A percentile compares a stretch with the other conserved stretches of the same genome.
Conservation (phyloP, 306 rosid species). For the Spatholobus suberectus region DNA sequence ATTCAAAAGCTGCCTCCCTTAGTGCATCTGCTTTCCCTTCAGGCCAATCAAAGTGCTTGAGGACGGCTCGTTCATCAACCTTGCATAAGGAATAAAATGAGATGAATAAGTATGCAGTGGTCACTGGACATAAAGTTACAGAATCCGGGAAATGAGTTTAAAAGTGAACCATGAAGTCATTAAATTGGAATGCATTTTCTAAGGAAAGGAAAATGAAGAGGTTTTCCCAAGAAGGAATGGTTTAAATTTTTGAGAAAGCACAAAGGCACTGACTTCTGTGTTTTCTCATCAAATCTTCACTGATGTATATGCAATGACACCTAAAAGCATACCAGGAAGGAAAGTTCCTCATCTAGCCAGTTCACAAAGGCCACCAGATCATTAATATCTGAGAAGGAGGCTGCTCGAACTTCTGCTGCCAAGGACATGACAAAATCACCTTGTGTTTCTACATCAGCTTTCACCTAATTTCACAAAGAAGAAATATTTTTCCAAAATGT, state of each 20-base stretch:
- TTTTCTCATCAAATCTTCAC: not conserved
- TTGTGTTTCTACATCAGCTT: constrained; percentile 97
- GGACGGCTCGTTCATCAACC: constrained; percentile 99
- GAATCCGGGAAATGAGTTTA: not conserved
- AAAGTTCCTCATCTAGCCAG: constrained; percentile 95
- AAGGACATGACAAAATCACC: constrained; percentile 92
- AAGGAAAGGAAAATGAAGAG: not conserved
- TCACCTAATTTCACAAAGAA: constrained; percentile 50
- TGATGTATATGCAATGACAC: constrained; percentile 5
- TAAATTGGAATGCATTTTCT: not conserved
- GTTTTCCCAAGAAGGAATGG: not conserved
- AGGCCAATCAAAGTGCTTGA: constrained; percentile 99
- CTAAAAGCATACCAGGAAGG: constrained; percentile 49
- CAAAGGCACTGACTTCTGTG: not conserved
- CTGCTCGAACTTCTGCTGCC: constrained; percentile 93
- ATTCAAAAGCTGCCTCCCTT: constrained; percentile 97
- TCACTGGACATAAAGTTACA: not conserved
- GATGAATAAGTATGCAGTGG: constrained; percentile 17
- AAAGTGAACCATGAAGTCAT: not conserved
- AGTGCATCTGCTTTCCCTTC: constrained; percentile 99
- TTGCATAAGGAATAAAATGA: constrained; percentile 42
- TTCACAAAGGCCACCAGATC: constrained; percentile 91
- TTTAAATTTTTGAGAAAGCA: not conserved
- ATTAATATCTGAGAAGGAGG: constrained; percentile 74
- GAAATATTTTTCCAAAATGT: not conserved